phyloP scores from a whole-genome alignment of 2,329 filamentous ascomycete species.

The Colletotrichum tanaceti region DNA sequence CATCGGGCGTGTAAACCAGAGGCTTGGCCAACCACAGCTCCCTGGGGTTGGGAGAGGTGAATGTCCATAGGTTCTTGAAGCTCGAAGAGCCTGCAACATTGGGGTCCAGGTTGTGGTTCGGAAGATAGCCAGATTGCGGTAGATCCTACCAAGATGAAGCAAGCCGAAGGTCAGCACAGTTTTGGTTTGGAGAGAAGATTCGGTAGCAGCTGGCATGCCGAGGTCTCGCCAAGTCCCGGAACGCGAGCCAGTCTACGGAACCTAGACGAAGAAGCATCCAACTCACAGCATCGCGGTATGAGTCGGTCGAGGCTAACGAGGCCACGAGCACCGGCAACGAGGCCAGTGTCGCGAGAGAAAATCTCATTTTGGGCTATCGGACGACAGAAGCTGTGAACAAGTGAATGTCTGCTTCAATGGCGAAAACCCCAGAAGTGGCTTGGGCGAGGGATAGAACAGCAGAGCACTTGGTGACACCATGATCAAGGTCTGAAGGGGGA shows the following conservation, averaged over 20 bases:
- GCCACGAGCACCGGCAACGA: slow-evolving; percentile 39
- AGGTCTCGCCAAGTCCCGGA: slow-evolving; percentile 1
- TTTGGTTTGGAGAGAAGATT: not conserved
- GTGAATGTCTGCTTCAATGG: slow-evolving; percentile 24
- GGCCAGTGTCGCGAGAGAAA: slow-evolving; percentile 36
- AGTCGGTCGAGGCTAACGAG: slow-evolving; percentile 40
- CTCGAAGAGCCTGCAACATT: slow-evolving; percentile 50
- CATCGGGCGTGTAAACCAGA: slow-evolving; percentile 55
- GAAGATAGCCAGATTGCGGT: slow-evolving; percentile 52
- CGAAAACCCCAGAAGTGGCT: slow-evolving; percentile 15
- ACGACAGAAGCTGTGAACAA: slow-evolving; percentile 17
- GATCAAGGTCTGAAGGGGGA: not conserved
- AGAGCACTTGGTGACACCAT: not conserved
- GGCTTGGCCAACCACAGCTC: slow-evolving; percentile 51
- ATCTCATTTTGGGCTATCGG: slow-evolving; percentile 29
- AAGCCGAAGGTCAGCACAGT: not conserved
- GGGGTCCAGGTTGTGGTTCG: slow-evolving; percentile 57
- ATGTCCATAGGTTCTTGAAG: slow-evolving; percentile 48
- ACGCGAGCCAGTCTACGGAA: not conserved
- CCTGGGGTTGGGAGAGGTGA: slow-evolving; percentile 44
- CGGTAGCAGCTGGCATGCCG: not conserved
- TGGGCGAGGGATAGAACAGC: not conserved
- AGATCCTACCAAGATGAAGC: slow-evolving; percentile 43
- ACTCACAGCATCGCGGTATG: slow-evolving; percentile 40
- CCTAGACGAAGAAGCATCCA: not conserved